Evolutionary conservation across 202 grass and related monocot species (phyloP).

Genomic region (Schoenoplectus tabernaemontani): DNA sequence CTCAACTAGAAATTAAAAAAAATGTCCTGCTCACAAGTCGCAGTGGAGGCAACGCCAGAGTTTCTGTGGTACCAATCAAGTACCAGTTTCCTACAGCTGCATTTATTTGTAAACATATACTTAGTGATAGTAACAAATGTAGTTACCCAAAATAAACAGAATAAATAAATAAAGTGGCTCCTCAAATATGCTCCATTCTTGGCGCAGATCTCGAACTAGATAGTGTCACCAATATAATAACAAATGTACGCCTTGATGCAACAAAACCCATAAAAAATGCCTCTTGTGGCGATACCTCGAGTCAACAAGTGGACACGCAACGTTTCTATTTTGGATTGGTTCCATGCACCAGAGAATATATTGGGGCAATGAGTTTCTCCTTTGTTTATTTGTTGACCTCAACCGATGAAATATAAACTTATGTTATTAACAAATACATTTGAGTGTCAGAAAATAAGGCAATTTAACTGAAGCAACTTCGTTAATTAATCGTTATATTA

Average conservation of each 20-base stretch:
- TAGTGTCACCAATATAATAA: constrained; percentile 7
- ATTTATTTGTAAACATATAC: neutral
- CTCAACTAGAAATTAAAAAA: neutral
- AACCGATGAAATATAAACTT: neutral
- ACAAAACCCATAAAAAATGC: neutral
- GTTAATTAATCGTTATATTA: too few species aligned
- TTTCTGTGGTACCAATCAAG: neutral
- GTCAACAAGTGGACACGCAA: neutral
- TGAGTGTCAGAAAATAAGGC: neutral
- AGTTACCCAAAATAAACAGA: neutral
- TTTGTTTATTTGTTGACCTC: neutral
- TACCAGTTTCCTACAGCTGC: neutral
- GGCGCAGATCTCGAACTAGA: constrained; percentile 11
- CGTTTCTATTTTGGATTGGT: constrained; percentile 11
- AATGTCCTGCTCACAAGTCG: neutral
- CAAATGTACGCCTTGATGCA: neutral
- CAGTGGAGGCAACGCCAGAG: neutral
- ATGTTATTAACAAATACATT: neutral
- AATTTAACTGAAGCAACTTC: neutral
- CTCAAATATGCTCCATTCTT: neutral
- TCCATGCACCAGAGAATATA: constrained; percentile 10
- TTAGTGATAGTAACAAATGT: neutral
- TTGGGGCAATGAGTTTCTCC: neutral
- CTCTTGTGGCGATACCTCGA: neutral
- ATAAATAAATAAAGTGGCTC: neutral